A percentile compares a stretch with the other conserved stretches of the same genome.
These are phyloP conservation scores for Fusarium sacchari DNA, from an alignment of 2,329 filamentous ascomycete genomes.

Conservation along the genomic window DNA sequence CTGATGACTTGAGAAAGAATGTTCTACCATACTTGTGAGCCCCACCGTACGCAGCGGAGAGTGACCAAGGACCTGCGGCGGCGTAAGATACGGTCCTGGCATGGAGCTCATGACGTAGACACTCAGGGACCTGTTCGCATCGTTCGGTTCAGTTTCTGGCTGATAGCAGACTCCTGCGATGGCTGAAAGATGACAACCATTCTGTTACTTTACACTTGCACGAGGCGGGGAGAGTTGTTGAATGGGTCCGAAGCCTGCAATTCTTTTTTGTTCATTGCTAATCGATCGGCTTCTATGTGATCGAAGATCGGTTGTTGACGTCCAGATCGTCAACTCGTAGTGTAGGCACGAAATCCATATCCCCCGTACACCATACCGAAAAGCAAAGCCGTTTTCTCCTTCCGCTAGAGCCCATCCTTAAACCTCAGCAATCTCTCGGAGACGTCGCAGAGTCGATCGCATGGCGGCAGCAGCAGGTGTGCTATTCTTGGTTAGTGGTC, in stretches of 20 bases:
- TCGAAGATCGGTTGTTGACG: constrained; percentile 54
- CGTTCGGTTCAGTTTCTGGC: neutral
- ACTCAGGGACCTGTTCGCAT: neutral
- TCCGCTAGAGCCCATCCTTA: constrained; percentile 58
- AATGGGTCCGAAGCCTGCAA: constrained; percentile 50
- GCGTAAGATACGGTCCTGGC: neutral
- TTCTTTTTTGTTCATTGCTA: constrained; percentile 55
- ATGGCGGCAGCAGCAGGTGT: constrained; percentile 94
- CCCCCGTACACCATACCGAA: constrained; percentile 59
- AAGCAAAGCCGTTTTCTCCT: constrained; percentile 55
- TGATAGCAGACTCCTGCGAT: neutral
- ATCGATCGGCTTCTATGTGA: constrained; percentile 54
- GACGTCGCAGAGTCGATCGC: constrained; percentile 94
- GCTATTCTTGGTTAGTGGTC: constrained; percentile 59
- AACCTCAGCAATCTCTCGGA: constrained; percentile 97
- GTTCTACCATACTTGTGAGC: neutral
- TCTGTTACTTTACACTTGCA: neutral
- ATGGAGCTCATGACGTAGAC: neutral
- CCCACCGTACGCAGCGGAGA: neutral
- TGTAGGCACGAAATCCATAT: constrained; percentile 57
- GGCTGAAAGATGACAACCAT: constrained; percentile 19
- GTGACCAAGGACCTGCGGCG: neutral
- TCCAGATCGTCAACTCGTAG: constrained; percentile 55
- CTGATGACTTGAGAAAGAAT: neutral
- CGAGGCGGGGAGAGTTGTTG: constrained; percentile 30